phyloP scores from a whole-genome alignment of 2,329 filamentous ascomycete species.

The Colletotrichum musicola region DNA sequence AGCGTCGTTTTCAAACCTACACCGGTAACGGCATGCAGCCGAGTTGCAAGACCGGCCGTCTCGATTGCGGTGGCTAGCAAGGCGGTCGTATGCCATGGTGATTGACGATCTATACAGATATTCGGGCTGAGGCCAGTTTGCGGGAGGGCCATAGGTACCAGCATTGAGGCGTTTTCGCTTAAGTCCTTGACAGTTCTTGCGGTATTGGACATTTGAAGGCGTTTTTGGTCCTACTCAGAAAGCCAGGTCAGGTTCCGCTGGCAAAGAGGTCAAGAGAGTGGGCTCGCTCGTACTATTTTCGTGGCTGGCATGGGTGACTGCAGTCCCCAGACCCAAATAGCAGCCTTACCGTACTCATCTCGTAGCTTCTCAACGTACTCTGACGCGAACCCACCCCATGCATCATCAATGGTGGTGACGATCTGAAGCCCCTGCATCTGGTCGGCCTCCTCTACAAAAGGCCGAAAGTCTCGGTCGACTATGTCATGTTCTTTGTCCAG shows the following conservation, averaged over 20 bases:
- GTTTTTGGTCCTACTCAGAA: conserved; percentile 63
- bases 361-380: conserved; percentile 81
- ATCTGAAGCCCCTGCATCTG: conserved; percentile 90
- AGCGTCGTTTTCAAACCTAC: conserved; percentile 61
- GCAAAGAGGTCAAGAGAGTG: not conserved
- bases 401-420: conserved; percentile 78
- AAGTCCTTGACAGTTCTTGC: conserved; percentile 79
- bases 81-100: conserved; percentile 84
- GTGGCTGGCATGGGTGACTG: conserved; percentile 66
- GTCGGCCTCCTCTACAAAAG: conserved; percentile 93
- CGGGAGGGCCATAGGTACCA: conserved; percentile 79
- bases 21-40: conserved; percentile 65
- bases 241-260: not conserved
- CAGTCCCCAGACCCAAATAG: conserved; percentile 88
- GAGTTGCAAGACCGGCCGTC: conserved; percentile 80
- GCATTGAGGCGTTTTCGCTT: conserved; percentile 78
- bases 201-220: conserved; percentile 77
- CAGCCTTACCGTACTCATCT: conserved; percentile 91
- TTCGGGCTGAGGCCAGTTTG: conserved; percentile 68
- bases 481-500: conserved; percentile 87
- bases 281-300: conserved; percentile 17
- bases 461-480: conserved; percentile 88
- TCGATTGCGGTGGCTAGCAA: conserved; percentile 83
- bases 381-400: conserved; percentile 83
- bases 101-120: conserved; percentile 71